Evolutionary conservation across 768 basidiomycete species (phyloP).

Genomic region (Leccinum obscurum): DNA sequence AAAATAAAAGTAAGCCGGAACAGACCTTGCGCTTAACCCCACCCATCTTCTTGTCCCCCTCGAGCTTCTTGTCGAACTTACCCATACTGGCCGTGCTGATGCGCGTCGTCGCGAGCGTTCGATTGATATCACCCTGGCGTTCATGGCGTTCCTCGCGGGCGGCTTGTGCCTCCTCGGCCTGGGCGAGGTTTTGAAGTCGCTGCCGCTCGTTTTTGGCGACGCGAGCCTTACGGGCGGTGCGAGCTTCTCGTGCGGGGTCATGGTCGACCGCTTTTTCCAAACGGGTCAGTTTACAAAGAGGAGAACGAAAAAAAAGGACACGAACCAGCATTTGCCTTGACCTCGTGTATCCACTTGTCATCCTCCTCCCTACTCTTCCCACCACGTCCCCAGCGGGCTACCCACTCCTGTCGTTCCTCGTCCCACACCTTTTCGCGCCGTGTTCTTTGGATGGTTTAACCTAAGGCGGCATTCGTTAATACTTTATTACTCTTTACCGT

Average conservation of each 20-base stretch:
- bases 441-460: too few relatives aligned
- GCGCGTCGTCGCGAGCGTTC: slow-evolving; percentile 72
- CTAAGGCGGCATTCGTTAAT: too few relatives aligned
- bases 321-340: slow-evolving; percentile 83
- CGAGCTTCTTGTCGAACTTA: slow-evolving; percentile 84
- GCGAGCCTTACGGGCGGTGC: slow-evolving; percentile 76
- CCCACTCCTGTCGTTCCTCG: slow-evolving; percentile 93
- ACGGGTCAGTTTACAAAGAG: neutral
- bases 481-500: too few relatives aligned
- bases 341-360: slow-evolving; percentile 89
- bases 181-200: slow-evolving; percentile 67
- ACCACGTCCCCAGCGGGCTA: slow-evolving; percentile 84
- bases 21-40: slow-evolving; percentile 91
- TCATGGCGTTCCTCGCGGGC: slow-evolving; percentile 36
- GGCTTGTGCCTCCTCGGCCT: slow-evolving; percentile 40
- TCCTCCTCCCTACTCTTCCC: slow-evolving; percentile 89
- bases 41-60: slow-evolving; percentile 86
- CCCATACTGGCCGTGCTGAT: slow-evolving; percentile 95
- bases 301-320: slow-evolving; percentile 9
- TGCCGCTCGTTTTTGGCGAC: slow-evolving; percentile 86
- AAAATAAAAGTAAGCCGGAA: neutral
- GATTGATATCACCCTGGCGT: slow-evolving; percentile 75
- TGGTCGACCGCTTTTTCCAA: slow-evolving; percentile 63
- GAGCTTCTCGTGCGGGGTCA: slow-evolving; percentile 76
- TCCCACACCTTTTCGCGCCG: slow-evolving; percentile 81